Conservation (phyloP, 208 protist genomes). For the Porcisia hertigi region DNA sequence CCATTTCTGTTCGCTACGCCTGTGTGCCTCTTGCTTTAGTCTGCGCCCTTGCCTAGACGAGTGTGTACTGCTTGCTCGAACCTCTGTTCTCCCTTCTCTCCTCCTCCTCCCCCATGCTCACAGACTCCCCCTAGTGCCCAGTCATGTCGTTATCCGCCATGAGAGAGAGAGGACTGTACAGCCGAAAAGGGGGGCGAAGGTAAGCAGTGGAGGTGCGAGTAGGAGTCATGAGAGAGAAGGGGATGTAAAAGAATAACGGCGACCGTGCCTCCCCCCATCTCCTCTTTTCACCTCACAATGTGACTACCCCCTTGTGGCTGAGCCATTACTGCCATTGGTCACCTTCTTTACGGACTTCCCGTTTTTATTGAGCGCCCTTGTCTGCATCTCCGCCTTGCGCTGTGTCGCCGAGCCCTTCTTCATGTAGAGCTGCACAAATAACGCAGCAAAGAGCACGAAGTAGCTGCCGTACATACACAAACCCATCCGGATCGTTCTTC, state of each 20-base stretch:
- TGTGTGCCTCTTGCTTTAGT: too few relatives aligned
- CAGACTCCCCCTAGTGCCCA: not conserved
- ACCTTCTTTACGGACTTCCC: not conserved
- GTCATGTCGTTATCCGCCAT: not conserved
- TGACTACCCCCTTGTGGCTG: constrained; percentile 11
- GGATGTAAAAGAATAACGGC: not conserved
- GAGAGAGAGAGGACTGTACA: not conserved
- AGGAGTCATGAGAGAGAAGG: not conserved
- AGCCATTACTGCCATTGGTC: constrained; percentile 1
- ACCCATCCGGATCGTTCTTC: constrained; percentile 52
- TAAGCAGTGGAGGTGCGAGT: not conserved
- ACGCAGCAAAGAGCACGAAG: constrained; percentile 79
- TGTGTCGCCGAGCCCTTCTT: constrained; percentile 22
- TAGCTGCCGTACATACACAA: constrained; percentile 91
- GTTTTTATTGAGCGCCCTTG: not conserved
- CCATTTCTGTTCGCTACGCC: too few relatives aligned
- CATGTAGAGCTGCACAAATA: constrained; percentile 62
- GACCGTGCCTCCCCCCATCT: not conserved
- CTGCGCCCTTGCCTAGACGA: too few relatives aligned
- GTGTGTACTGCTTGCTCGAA: not conserved
- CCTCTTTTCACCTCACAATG: not conserved
- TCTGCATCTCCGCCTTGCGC: not conserved
- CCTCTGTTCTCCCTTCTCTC: not conserved
- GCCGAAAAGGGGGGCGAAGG: too few relatives aligned
- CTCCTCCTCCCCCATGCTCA: not conserved